Percentiles rank a stretch among this genome's conserved stretches.
phyloP scores from a whole-genome alignment of 345 rosid species.

The Corymbia maculata region DNA sequence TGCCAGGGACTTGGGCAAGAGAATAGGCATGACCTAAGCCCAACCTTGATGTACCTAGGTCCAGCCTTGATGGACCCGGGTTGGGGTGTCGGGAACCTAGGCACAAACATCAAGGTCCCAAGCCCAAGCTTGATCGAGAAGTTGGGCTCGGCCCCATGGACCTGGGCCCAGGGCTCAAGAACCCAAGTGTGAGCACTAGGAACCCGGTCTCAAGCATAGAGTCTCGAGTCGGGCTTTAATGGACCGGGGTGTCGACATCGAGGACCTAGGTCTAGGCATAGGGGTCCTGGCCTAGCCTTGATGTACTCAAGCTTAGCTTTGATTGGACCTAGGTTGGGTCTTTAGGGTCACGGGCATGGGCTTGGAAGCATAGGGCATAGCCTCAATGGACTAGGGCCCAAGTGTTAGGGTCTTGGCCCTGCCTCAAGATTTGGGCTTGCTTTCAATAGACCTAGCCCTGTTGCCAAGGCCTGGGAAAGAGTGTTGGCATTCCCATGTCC shows the following conservation, averaged over 20 bases:
- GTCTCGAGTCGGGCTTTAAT: neutral
- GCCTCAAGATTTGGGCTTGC: fast-evolving
- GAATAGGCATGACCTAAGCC: too few species aligned
- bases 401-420: neutral
- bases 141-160: neutral
- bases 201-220: neutral
- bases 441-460: fast-evolving
- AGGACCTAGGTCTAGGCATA: neutral
- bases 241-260: fast-evolving
- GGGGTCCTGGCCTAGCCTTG: neutral
- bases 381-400: neutral
- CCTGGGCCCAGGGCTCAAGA: neutral
- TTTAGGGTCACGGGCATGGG: neutral
- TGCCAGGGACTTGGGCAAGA: too few species aligned
- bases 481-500: neutral
- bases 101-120: fast-evolving
- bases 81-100: neutral
- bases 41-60: neutral
- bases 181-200: fast-evolving
- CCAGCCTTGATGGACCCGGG: fast-evolving
- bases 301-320: neutral
- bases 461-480: neutral
- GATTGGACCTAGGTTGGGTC: fast-evolving
- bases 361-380: neutral
- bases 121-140: neutral